Evolutionary conservation across 2,329 filamentous ascomycete species (phyloP).

Genomic region (Chalara sp.): DNA sequence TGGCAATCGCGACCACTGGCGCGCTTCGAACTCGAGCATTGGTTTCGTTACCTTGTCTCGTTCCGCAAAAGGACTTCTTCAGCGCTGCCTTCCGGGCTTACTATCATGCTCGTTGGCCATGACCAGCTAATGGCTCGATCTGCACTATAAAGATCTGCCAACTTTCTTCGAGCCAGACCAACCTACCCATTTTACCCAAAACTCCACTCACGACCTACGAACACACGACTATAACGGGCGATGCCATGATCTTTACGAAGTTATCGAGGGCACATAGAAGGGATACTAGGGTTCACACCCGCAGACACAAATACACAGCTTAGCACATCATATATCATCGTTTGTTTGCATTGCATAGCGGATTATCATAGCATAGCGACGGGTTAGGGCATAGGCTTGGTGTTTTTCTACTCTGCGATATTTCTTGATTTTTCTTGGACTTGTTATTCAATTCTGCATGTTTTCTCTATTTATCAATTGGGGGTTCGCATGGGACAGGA

Average conservation of each 20-base stretch:
- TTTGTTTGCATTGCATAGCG: constrained; percentile 23
- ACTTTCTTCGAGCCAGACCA: constrained; percentile 2
- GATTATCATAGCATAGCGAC: constrained; percentile 21
- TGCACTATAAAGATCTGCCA: constrained; percentile 16
- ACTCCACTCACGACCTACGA: constrained; percentile 10
- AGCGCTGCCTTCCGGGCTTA: constrained; percentile 24
- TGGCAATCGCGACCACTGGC: constrained; percentile 25
- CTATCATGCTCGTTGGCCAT: constrained; percentile 25
- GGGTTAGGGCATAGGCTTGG: constrained; percentile 18
- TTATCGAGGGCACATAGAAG: constrained; percentile 26
- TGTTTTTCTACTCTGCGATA: constrained; percentile 12
- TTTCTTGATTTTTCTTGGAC: background rate
- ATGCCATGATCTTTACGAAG: constrained; percentile 23
- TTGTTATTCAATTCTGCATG: constrained; percentile 5
- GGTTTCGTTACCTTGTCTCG: constrained; percentile 26
- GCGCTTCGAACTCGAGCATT: constrained; percentile 25
- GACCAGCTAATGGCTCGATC: constrained; percentile 20
- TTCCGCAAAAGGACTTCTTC: constrained; percentile 24
- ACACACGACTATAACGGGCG: constrained; percentile 15
- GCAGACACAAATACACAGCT: constrained; percentile 4
- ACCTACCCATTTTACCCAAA: background rate
- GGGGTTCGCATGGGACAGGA: constrained; percentile 22
- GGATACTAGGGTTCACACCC: constrained; percentile 9
- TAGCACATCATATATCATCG: constrained; percentile 14
- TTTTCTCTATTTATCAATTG: constrained; percentile 7